These are phyloP conservation scores for Penicillium coprophilum DNA, from an alignment of 495 filamentous ascomycete genomes.

Conservation along the genomic window DNA sequence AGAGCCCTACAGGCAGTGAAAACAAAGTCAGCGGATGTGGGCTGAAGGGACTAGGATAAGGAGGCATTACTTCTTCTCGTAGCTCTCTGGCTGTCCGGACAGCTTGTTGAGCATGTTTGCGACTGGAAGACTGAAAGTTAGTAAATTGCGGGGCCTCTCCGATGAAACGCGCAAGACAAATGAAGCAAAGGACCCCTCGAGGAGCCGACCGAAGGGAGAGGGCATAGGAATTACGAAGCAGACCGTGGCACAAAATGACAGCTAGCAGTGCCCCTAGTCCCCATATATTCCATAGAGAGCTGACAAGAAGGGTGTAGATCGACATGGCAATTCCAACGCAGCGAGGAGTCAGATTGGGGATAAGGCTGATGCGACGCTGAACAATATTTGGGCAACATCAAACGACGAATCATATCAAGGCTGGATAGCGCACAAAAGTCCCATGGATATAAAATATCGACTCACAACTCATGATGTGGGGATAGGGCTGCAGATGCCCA, in stretches of 20 bases:
- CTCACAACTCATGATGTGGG: slow-evolving; percentile 36
- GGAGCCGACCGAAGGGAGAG: slow-evolving; percentile 19
- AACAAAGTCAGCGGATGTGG: slow-evolving; percentile 11
- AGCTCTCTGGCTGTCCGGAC: slow-evolving; percentile 94
- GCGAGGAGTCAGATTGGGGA: slow-evolving; percentile 2
- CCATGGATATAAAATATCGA: slow-evolving; percentile 17
- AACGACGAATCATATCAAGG: slow-evolving; percentile 6
- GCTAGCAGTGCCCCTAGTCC: neutral
- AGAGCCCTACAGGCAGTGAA: slow-evolving; percentile 55
- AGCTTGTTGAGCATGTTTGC: slow-evolving; percentile 95
- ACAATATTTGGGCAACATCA: slow-evolving; percentile 1
- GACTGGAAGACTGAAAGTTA: slow-evolving; percentile 56
- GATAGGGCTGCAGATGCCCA: slow-evolving; percentile 22
- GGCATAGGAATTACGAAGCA: slow-evolving; percentile 1
- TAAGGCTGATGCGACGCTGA: slow-evolving; percentile 10
- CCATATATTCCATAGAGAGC: slow-evolving; percentile 8
- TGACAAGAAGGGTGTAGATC: slow-evolving; percentile 1
- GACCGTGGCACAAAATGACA: slow-evolving; percentile 11
- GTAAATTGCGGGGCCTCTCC: slow-evolving; percentile 17
- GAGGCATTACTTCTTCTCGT: slow-evolving; percentile 84
- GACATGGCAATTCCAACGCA: slow-evolving; percentile 5
- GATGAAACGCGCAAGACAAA: slow-evolving; percentile 1
- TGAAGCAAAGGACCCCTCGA: slow-evolving; percentile 10
- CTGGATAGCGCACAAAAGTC: neutral
- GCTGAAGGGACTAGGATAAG: neutral